These are phyloP conservation scores for Jaminaea rosea DNA, from an alignment of 1,284 basidiomycete genomes.

Conservation along the genomic window DNA sequence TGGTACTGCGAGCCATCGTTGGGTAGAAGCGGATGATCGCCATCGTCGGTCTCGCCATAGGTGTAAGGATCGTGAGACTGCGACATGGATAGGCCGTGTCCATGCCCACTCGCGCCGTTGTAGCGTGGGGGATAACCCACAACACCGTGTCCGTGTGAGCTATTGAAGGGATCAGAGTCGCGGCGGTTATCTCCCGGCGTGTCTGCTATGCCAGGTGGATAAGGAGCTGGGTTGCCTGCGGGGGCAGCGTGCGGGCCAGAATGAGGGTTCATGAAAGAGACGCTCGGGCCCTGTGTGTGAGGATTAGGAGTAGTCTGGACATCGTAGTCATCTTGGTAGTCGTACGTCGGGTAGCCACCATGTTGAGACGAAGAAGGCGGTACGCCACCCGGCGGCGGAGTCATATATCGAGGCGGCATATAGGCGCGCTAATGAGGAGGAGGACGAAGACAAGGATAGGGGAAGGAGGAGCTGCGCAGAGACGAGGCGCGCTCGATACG, in stretches of 20 bases:
- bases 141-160: not conserved
- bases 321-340: not conserved
- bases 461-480: no score
- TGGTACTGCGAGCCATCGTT: constrained; percentile 19
- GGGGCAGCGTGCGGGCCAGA: not conserved
- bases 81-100: not conserved
- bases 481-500: no score
- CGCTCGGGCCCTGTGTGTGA: not conserved
- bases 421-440: no score
- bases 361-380: no score
- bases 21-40: constrained; percentile 26
- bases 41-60: constrained; percentile 11
- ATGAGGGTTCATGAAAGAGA: not conserved
- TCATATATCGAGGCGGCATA: not conserved
- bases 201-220: not conserved
- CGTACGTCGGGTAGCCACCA: not conserved
- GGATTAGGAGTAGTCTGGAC: not conserved
- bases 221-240: not conserved
- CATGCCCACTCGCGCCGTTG: no score
- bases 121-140: not conserved
- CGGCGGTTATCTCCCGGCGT: not conserved
- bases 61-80: not conserved
- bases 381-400: no score
- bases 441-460: no score
- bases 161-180: not conserved